Percentiles rank a stretch among this genome's conserved stretches.
Conservation (phyloP, 371 early-diverging fungal species). For the Rhizopus stolonifer region DNA sequence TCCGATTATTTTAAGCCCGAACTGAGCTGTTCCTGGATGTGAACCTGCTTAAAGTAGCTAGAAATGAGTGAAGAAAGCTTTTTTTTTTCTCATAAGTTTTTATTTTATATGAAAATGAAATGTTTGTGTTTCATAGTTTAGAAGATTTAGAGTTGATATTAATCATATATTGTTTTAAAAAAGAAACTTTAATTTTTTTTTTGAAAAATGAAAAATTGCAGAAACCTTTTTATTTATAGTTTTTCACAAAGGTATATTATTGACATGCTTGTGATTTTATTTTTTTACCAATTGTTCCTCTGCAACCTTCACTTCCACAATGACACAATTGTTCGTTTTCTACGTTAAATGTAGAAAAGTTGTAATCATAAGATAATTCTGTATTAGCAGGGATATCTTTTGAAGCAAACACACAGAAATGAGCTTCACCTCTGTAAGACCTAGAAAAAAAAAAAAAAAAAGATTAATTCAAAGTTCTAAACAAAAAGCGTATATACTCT, state of each 20-base stretch:
- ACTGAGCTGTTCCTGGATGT: too few relatives aligned
- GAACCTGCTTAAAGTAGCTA: too few relatives aligned
- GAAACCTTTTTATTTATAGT: too few relatives aligned
- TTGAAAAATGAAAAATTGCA: too few relatives aligned
- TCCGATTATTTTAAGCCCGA: too few relatives aligned
- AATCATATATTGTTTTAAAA: too few relatives aligned
- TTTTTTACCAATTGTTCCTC: slow-evolving; percentile 64
- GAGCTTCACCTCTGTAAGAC: slow-evolving; percentile 67
- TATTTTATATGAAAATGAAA: too few relatives aligned
- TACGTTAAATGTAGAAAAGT: slow-evolving; percentile 67
- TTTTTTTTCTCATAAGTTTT: too few relatives aligned
- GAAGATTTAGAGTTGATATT: too few relatives aligned
- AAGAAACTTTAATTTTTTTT: too few relatives aligned
- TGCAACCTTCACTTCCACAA: slow-evolving; percentile 71
- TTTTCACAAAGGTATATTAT: not conserved
- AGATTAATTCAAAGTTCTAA: not conserved
- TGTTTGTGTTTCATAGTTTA: too few relatives aligned
- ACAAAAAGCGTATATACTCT: not conserved
- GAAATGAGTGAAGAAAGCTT: too few relatives aligned
- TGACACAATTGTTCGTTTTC: slow-evolving; percentile 65
- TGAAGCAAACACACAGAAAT: slow-evolving; percentile 78
- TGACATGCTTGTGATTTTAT: not conserved
- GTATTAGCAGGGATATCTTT: slow-evolving; percentile 67
- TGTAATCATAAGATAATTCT: slow-evolving; percentile 89
- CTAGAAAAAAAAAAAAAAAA: slow-evolving; percentile 38